Conservation (phyloP, 177 flowering plant genomes). For the Vitis hybrid region DNA sequence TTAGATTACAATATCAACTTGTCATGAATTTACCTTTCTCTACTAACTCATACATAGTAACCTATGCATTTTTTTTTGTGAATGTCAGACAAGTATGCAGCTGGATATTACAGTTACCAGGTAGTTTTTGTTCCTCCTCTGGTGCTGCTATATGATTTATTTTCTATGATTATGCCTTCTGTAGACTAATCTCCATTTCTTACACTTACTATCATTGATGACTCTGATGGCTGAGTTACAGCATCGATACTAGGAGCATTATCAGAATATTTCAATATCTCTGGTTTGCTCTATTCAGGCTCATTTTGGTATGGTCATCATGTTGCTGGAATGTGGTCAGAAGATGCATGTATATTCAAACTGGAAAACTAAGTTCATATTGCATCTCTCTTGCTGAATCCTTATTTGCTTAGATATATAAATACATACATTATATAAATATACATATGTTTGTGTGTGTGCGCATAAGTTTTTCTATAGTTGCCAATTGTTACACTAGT, state of each 20-base stretch:
- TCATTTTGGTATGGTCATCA: neutral
- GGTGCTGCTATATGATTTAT: neutral
- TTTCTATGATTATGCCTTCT: neutral
- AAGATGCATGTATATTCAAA: neutral
- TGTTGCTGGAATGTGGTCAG: neutral
- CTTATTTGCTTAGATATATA: neutral
- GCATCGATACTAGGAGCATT: neutral
- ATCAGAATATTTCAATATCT: neutral
- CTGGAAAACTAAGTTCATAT: neutral
- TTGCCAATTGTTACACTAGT: neutral
- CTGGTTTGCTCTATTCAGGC: neutral
- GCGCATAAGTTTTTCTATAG: neutral
- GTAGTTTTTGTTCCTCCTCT: slow-evolving; percentile 30
- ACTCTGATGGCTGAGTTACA: neutral
- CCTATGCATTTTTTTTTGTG: slow-evolving; percentile 3
- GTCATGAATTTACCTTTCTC: neutral
- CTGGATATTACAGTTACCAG: slow-evolving; percentile 99
- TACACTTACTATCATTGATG: neutral
- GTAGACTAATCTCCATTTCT: neutral
- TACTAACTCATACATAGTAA: neutral
- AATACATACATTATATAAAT: neutral
- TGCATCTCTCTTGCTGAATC: neutral
- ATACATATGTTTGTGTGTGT: too few relatives aligned
- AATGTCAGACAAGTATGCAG: slow-evolving; percentile 87
- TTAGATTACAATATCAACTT: slow-evolving; percentile 8